Evolutionary conservation across 352 stramenopile species (phyloP), one percentile per base, ranked within the genome.

Genomic region (Globisporangium perplexum): DNA sequence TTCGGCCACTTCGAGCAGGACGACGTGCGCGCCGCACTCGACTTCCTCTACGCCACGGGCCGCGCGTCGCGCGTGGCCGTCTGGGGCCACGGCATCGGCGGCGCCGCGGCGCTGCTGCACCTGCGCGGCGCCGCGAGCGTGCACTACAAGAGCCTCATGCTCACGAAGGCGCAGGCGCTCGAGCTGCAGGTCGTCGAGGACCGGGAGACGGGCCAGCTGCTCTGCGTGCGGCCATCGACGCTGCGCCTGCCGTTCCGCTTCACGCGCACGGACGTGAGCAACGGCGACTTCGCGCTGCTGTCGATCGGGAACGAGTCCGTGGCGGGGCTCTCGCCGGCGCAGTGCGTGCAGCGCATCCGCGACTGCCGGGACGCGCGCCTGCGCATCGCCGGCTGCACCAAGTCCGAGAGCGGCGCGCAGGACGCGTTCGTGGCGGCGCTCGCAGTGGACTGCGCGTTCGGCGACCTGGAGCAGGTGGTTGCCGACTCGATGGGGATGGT

Each of bases 391-490:
- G 69, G 69, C 3, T 75, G 66, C 28, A 38, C 31, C 15, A 61
- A 66, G 30, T 33, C 56, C 8, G 39, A 39, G 26, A 24, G n/a
- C 47, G 49, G 46, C 18, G 39, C 26, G 20, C 23, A 26, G 14
- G 56, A 83, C 47, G 51, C 66, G n/a, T 88, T 92, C 30, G 72
- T 90, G 2, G 83, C 83, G 62, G 76, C 67, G 4, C 39, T 90
- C 18, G 70, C 65, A 7, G 52, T 83, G 7, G 81, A 92, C 58
- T 83, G 72, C 30, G 71, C 72, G 7, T 92, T 86, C 46, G 77
- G 76, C 45, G 81, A 92, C 47, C 83, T 92, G 74, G 72, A 88
- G 59, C 71, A 75, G 53, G 77, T 92, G 23, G 74, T 92, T 48
- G 67, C 68, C 50, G 81, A 92, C 69, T 86, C 87, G 77, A 60